Base-by-base conservation (phyloP, 352 stramenopile genomes). In the Pythium aristosporum region DNA sequence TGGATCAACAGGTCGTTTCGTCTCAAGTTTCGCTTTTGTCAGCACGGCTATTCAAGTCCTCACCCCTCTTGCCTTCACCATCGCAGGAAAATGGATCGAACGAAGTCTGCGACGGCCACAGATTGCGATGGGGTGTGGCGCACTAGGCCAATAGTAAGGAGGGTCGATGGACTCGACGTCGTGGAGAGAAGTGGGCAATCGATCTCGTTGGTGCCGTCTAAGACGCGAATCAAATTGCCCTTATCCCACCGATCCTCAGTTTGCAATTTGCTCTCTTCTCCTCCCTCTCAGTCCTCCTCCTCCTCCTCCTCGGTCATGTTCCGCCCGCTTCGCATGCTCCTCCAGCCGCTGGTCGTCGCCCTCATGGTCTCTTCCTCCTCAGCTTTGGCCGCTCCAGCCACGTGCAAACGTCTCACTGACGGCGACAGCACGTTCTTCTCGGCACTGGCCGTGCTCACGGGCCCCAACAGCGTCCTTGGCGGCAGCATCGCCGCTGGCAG, bases 331-430 rank as follows among this genome's bases (percentile, higher is more conserved):
- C 39, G 48, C 5, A 30, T 58, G 25, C 48, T 65, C 21, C 50
- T 65, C 18, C 48, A 44, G 28, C 47, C 58, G 20, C 41, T 53
- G 16, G 15, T 57, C 18, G 23, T 58, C 20, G 20, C 34, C 18
- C 48, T 65, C 7, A 20, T 64, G 0, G 25, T 64, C 57, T 51
- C 46, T 3, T 25, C 57, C 13, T 37, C 32, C 11, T 44, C 49
- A 11, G 25, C 44, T 16, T 43, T 50, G 1, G 43, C 23, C 1
- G 7, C 50, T 0, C 18, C 50, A 20, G 3, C 41, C 5, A 47
- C 46, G 3, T 66, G 60, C 34, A 47, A 54, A 30, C 50, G 50
- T 16, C 50, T 66, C 50, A 66, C 41, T 0, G 60, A 66, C 42
- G 12, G 28, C 7, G 21, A 36, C 49, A 66, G 43, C 16, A n/a